Evolutionary conservation across 306 rosid genomes (phyloP).

Genomic region (Lathyrus tuberosus): DNA sequence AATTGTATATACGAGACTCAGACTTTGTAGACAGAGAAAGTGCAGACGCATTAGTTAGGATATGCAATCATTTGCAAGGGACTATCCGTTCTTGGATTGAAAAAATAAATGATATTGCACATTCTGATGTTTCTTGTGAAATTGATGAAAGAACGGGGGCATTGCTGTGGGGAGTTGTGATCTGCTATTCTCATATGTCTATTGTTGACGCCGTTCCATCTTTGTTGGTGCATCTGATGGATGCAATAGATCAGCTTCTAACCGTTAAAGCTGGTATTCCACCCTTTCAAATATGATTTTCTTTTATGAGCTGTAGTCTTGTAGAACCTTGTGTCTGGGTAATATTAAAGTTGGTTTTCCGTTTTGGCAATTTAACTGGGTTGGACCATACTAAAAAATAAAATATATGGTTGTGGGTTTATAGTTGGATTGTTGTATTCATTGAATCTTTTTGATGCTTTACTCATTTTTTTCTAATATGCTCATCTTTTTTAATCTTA

Average conservation of each 20-base stretch:
- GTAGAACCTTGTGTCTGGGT: slow-evolving; percentile 11
- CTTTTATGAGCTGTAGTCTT: slow-evolving; percentile 17
- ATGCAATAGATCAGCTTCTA: slow-evolving; percentile 62
- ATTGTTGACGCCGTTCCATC: slow-evolving; percentile 49
- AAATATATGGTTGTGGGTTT: slow-evolving; percentile 20
- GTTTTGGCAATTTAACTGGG: slow-evolving; percentile 2
- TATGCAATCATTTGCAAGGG: slow-evolving; percentile 55
- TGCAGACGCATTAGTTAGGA: slow-evolving; percentile 50
- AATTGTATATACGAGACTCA: slow-evolving; percentile 38
- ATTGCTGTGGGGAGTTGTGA: slow-evolving; percentile 74
- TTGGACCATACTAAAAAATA: background rate
- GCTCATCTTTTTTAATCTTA: slow-evolving; percentile 26
- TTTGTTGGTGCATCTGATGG: slow-evolving; percentile 58
- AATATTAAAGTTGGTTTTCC: slow-evolving; percentile 28
- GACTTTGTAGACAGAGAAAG: slow-evolving; percentile 47
- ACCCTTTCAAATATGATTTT: slow-evolving; percentile 22
- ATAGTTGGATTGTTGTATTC: background rate
- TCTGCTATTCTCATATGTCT: slow-evolving; percentile 65
- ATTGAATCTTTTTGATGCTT: slow-evolving; percentile 22
- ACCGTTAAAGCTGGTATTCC: slow-evolving; percentile 55
- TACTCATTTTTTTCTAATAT: slow-evolving; percentile 7
- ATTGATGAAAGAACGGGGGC: slow-evolving; percentile 59
- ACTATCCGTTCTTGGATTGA: slow-evolving; percentile 48
- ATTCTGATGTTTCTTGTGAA: slow-evolving; percentile 41
- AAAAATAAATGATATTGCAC: slow-evolving; percentile 45